Base-by-base conservation (phyloP, 2,329 filamentous ascomycete species). In the Penicillium occitanis region DNA sequence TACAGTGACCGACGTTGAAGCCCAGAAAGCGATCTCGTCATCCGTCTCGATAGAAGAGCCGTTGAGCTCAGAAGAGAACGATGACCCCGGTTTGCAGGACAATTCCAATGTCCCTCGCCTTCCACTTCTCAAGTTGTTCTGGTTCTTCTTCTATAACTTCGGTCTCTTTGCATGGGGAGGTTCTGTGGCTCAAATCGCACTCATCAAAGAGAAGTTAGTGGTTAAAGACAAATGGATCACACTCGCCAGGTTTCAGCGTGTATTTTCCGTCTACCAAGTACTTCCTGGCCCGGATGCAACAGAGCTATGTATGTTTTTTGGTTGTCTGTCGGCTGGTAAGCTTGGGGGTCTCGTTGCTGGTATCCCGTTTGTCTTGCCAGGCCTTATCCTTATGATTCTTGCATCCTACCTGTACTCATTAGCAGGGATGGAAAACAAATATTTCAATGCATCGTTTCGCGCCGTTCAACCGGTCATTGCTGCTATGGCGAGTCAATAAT, bases 101-200 rank as follows among this genome's bases (percentile, higher is more conserved):
- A 75, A 75, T 62, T 73, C 71, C 40, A 73, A 73, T 63, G 74
- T 76, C 50, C 75, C 74, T 33, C 68, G 68, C 30, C 67, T 77
- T 58, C 72, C 74, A 17, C 70, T 73, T 40, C 67, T 64, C 7
- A 66, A 69, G 64, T 70, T 77, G 37, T 76, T 77, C 67, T 77
- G 74, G 74, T 76, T 75, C 66, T 77, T 77, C 70, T 76, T 77
- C 67, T 75, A 73, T 67, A 75, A 76, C 68, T 77, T 77, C 66
- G 74, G 75, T 42, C 70, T 75, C 63, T 77, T 76, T 69, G 74
- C 75, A 51, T 77, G 74, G 74, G 75, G 74, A 37, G 74, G 75
- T 28, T 73, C 75, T 6, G 74, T 77, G 25, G 75, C 74, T 5
- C 74, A 77, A 66, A 77, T 77, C 57, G 74, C 74, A 30, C 64